Percentiles rank a stretch among this genome's conserved stretches.
phyloP scores from a whole-genome alignment of 306 rosid genomes.

The Canavalia gladiata region DNA sequence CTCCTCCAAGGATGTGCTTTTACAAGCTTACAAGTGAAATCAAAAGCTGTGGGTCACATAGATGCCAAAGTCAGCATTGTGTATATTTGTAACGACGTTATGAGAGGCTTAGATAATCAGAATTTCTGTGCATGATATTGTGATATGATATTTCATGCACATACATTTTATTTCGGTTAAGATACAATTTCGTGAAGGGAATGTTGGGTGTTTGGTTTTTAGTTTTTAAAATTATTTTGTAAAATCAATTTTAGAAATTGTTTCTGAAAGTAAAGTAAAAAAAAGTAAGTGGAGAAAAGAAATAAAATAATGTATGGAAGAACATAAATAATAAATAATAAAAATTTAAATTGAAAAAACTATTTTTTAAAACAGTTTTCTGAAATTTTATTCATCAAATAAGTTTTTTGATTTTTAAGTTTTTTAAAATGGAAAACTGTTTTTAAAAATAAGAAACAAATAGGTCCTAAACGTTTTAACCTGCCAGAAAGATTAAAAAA shows the following conservation, averaged over 20 bases:
- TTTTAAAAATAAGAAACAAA: no score
- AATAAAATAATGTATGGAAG: no score
- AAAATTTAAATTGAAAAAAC: no score
- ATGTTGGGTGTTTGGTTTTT: not conserved
- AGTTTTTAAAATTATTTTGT: no score
- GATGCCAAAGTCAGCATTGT: constrained; percentile 22
- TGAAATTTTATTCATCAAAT: no score
- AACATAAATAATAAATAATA: no score
- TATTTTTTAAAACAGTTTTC: no score
- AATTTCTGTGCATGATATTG: not conserved
- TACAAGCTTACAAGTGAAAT: not conserved
- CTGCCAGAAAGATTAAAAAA: not conserved
- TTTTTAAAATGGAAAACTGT: no score
- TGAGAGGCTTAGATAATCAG: constrained; percentile 2
- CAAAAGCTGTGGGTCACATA: not conserved
- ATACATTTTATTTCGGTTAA: not conserved
- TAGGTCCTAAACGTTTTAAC: not conserved
- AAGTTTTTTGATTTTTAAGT: no score
- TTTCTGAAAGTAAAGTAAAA: no score
- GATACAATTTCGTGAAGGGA: not conserved
- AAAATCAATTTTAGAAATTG: no score
- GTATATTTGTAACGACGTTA: constrained; percentile 1
- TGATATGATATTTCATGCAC: not conserved
- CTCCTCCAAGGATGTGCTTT: not conserved
- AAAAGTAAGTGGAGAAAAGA: no score